These are phyloP conservation scores for Durusdinium trenchii DNA, from an alignment of 73 alveolate genomes.

Conservation along the genomic window DNA sequence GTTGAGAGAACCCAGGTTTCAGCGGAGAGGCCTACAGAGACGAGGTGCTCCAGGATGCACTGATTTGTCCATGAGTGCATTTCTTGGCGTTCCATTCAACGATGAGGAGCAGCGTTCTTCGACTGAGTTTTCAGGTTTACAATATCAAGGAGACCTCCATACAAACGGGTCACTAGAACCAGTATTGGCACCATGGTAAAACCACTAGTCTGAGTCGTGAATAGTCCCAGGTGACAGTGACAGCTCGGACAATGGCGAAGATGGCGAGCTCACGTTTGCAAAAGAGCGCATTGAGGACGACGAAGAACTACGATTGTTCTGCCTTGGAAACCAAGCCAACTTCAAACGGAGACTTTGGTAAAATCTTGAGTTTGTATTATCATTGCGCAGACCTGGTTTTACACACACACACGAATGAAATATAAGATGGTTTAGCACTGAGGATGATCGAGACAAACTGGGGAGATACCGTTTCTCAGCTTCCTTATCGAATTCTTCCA, in stretches of 20 bases:
- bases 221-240: too few relatives aligned
- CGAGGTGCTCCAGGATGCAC: too few relatives aligned
- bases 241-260: neutral
- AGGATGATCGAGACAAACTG: neutral
- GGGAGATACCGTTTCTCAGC: neutral
- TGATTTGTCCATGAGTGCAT: neutral
- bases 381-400: neutral
- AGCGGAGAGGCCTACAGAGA: neutral
- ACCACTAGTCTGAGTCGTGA: too few relatives aligned
- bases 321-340: neutral
- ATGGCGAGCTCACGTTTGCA: neutral
- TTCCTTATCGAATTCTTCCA: neutral
- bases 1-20: neutral
- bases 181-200: too few relatives aligned
- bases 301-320: neutral
- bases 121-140: too few relatives aligned
- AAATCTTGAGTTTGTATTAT: neutral
- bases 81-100: neutral
- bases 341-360: neutral
- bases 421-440: neutral
- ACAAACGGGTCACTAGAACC: too few relatives aligned
- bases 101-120: too few relatives aligned
- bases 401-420: neutral
- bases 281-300: neutral
- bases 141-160: too few relatives aligned